Base-by-base conservation (phyloP, 139 green algal species). In the Protoeuglena noctilucae region DNA sequence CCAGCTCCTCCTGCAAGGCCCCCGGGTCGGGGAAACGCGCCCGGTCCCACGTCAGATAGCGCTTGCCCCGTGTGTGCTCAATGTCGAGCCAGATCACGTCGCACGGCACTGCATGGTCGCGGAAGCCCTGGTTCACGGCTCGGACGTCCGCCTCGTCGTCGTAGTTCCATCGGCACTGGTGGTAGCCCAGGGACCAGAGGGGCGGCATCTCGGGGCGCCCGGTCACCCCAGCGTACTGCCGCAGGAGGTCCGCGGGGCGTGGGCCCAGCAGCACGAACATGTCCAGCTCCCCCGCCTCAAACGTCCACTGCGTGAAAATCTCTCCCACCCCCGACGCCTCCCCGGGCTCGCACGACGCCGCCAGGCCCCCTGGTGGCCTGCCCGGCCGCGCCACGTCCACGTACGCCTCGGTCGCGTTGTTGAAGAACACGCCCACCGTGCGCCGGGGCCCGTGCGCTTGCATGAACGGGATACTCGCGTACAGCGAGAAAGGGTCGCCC, bases 121-220 rank as follows among this genome's bases (percentile, higher is more conserved):
- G 87, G 62, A 95, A 95, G 22, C 75, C 77, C 3, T 66, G 70
- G 61, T 95, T 76, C 29, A 97, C 87, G 21, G 55, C 58, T 29
- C 30, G 40, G 0, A 86, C 76, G 62, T 95, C 86, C 25, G 65
- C 67, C 63, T 91, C 69, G 29, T 88, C 79, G 61, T 83, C 85
- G 74, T 99, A 99, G 77, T 99, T 99, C 92, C 92, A 99, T 14
- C 91, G 75, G 71, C 87, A 96, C 74, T 97, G 91, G 70, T 99
- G 92, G 72, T 97, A 98, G 4, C 77, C 90, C 19, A 99, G 64
- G 1, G 81, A 57, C 51, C 97, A 99, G 9, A 89, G 63, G 70
- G 93, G 92, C 19, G 92, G 92, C 81, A 99, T 69, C 6, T 79
- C 77, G 9, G 86, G 90, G 7, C 76, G 82, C 28, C 85, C 91